Conservation (phyloP, 805 yeast species). For the Saccharomycopsis fermentans region DNA sequence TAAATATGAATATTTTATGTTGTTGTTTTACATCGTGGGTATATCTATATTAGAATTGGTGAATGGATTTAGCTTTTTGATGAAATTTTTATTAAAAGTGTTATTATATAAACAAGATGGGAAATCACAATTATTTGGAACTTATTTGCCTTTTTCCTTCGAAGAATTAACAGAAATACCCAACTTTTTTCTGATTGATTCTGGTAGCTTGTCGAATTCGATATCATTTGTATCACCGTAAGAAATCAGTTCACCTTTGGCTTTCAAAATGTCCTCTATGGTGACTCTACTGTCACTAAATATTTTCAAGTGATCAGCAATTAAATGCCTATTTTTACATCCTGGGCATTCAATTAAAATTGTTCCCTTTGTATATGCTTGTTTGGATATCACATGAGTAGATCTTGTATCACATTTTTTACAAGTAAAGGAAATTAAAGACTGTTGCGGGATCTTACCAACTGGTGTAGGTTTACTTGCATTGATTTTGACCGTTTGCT, state of each 20-base stretch:
- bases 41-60: too few relatives aligned
- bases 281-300: slow-evolving; percentile 71
- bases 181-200: slow-evolving; percentile 30
- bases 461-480: slow-evolving; percentile 3
- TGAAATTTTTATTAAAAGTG: neutral
- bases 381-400: slow-evolving; percentile 84
- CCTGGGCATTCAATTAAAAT: slow-evolving; percentile 89
- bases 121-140: neutral
- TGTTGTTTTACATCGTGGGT: too few relatives aligned
- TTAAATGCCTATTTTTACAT: slow-evolving; percentile 77
- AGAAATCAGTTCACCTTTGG: slow-evolving; percentile 61
- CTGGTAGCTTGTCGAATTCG: slow-evolving; percentile 60
- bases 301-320: slow-evolving; percentile 80
- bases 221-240: slow-evolving; percentile 57
- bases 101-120: neutral
- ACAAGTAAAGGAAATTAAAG: slow-evolving; percentile 88
- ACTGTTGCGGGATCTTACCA: slow-evolving; percentile 55
- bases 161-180: neutral
- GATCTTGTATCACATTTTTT: slow-evolving; percentile 78
- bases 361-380: slow-evolving; percentile 79
- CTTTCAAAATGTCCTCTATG: slow-evolving; percentile 66
- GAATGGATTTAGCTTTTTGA: too few relatives aligned
- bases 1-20: too few relatives aligned
- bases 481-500: neutral
- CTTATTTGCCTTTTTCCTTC: neutral